Conservation (phyloP, 176 grass and related monocot species). For the Guadua angustifolia region DNA sequence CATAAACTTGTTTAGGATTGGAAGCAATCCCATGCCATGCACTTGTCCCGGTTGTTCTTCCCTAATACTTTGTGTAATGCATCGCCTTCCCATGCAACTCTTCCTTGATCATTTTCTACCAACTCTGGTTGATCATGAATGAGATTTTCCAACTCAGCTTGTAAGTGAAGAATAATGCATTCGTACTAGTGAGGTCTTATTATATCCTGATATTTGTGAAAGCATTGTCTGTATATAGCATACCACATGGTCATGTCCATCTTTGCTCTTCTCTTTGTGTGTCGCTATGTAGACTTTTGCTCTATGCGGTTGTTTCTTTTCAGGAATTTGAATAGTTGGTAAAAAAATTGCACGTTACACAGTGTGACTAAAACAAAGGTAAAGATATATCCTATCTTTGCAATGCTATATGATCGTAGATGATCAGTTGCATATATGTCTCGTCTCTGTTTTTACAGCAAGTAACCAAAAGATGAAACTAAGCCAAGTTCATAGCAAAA, state of each 20-base stretch:
- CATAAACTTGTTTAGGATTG: not conserved
- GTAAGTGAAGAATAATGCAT: not conserved
- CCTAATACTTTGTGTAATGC: conserved; percentile 23
- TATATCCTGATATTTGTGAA: not conserved
- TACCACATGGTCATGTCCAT: not conserved
- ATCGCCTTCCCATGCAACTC: conserved; percentile 42
- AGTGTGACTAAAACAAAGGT: too few species aligned
- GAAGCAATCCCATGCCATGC: not conserved
- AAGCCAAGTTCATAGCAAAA: too few species aligned
- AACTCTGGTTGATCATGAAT: conserved; percentile 1
- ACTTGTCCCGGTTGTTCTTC: conserved; percentile 5
- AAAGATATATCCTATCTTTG: too few species aligned
- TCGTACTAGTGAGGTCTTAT: not conserved
- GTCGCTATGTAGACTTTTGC: not conserved
- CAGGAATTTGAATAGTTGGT: too few species aligned
- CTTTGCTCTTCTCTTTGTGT: not conserved
- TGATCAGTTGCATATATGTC: too few species aligned
- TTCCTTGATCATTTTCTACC: not conserved
- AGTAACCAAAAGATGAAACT: too few species aligned
- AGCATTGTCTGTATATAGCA: too few species aligned
- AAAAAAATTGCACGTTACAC: too few species aligned
- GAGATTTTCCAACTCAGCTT: not conserved
- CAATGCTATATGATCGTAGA: too few species aligned
- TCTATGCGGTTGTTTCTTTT: conserved; percentile 20
- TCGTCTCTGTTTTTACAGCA: too few species aligned